Evolutionary conservation across 2,329 filamentous ascomycete species (phyloP), one percentile per base, ranked within the genome.

Genomic region (Cladosporium colombiae): DNA sequence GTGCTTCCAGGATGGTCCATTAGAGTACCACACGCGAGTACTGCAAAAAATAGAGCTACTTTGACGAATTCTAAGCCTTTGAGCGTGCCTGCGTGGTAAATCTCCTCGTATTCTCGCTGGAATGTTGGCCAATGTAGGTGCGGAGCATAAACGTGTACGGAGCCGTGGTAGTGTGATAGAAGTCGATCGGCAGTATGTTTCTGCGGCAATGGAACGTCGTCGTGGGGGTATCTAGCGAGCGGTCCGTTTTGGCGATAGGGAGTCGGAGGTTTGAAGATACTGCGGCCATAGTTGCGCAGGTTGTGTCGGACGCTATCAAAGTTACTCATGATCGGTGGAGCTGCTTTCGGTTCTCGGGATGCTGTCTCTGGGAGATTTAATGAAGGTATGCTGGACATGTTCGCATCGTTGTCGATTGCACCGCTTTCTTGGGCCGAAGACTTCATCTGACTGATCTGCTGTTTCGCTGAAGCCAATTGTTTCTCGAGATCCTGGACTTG

Each of bases 401-500:
- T 65, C 40, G 70, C 68, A 58, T 83, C 81, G 7, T 79, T 57
- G 49, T 84, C 82, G 69, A 77, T 70, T n/a, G 79, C 78, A 60
- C 82, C 81, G 46, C 79, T 80, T 63, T 83, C 82, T 46, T 80
- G 73, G 52, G 92, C 79, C 73, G 89, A 86, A 33, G 89, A 88
- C 62, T 88, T 87, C 46, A 97, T 81, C 44, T 58, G 55, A 31
- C 37, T 85, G 73, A 97, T 93, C 77, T 97, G 91, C 66, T 92
- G 88, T 75, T 89, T 91, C 49, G 95, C 85, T 62, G 89, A 86
- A 56, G 90, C 86, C 73, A 97, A 87, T 78, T 97, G 93, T 78
- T 92, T 95, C 80, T 98, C 94, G 29, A 99, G 84, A 77, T 99
- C 95, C 79, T 98, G 95, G 14, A 98, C 91, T 82, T 97, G 95